These are phyloP conservation scores for Coniella lustricola DNA, from an alignment of 2,329 filamentous ascomycete species.

Conservation along the genomic window DNA sequence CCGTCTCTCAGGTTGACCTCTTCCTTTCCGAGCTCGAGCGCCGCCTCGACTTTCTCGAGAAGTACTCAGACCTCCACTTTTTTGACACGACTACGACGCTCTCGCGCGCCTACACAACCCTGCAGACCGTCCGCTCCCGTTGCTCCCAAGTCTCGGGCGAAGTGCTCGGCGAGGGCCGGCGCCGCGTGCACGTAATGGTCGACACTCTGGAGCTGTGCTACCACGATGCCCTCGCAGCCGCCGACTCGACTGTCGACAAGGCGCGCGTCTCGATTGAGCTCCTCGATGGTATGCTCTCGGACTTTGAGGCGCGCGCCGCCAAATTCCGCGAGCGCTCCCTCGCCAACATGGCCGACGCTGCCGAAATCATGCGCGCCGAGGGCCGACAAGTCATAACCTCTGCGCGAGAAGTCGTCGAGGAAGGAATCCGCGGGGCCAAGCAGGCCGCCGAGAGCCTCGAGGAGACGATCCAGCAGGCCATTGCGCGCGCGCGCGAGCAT, in stretches of 20 bases:
- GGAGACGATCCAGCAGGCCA: slow-evolving; percentile 74
- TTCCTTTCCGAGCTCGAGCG: slow-evolving; percentile 82
- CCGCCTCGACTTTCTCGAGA: slow-evolving; percentile 80
- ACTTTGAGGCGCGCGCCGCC: slow-evolving; percentile 76
- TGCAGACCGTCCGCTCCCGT: slow-evolving; percentile 78
- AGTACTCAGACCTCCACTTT: slow-evolving; percentile 74
- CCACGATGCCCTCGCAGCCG: slow-evolving; percentile 74
- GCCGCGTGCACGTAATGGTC: slow-evolving; percentile 80
- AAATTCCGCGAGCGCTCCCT: slow-evolving; percentile 73
- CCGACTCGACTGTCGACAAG: slow-evolving; percentile 86
- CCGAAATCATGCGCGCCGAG: slow-evolving; percentile 66
- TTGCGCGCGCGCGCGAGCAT: slow-evolving; percentile 66
- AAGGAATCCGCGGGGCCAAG: slow-evolving; percentile 74
- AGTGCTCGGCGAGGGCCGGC: slow-evolving; percentile 77
- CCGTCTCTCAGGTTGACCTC: slow-evolving; percentile 54
- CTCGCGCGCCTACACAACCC: slow-evolving; percentile 73
- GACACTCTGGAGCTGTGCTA: slow-evolving; percentile 87
- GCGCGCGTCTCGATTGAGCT: slow-evolving; percentile 79
- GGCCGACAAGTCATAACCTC: slow-evolving; percentile 69
- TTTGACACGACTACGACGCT: slow-evolving; percentile 60
- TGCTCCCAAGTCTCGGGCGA: slow-evolving; percentile 89
- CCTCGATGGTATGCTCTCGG: slow-evolving; percentile 76
- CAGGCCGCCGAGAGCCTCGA: slow-evolving; percentile 76
- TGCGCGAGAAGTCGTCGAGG: slow-evolving; percentile 70
- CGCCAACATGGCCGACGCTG: slow-evolving; percentile 53